Base-by-base conservation (phyloP, 352 stramenopile genomes). In the Phytophthora aleatoria region DNA sequence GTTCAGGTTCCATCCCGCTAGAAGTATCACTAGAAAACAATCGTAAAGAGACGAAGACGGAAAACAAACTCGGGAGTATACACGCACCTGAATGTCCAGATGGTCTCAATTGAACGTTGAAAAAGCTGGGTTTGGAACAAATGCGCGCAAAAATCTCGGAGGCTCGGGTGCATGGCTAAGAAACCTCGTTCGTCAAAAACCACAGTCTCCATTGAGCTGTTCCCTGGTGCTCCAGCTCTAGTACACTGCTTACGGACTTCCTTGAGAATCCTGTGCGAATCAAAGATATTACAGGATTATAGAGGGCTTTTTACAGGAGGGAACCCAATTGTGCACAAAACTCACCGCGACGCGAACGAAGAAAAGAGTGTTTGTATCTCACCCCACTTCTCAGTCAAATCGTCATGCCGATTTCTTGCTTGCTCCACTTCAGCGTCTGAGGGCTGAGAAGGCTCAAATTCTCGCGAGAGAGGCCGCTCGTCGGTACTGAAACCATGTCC, bases 121-220 rank as follows among this genome's bases (percentile, higher is more conserved):
- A 93, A 93, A 26, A 89, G 68, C 43, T 91, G 85, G 0, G 85
- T 93, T 42, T 91, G 77, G 51, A 93, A 91, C 5, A 93, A 68
- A 27, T 90, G 77, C 1, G 71, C 62, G 42, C 71, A 90, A 47
- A 90, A 90, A 11, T 91, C 82, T 15, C 85, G 80, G 11, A 82
- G 64, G 43, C 68, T 85, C 7, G 79, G 75, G 38, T 90, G 73
- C 67, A 87, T 79, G 3, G 52, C 62, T 16, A 93, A 59, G 42
- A 88, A 93, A 9, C 68, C 55, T 10, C 79, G 74, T 35, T 77
- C 71, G 41, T 93, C 84, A 43, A 93, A 92, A 5, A 67, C 49
- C 13, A 77, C 62, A 3, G 3, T 38, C 10, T 65, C 44, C 5
- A 11, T 44, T 20, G 42, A 58, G 10, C 3, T 58, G 12, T 24